phyloP scores from a whole-genome alignment of 2,329 filamentous ascomycete species.

The Leptographium flavum region DNA sequence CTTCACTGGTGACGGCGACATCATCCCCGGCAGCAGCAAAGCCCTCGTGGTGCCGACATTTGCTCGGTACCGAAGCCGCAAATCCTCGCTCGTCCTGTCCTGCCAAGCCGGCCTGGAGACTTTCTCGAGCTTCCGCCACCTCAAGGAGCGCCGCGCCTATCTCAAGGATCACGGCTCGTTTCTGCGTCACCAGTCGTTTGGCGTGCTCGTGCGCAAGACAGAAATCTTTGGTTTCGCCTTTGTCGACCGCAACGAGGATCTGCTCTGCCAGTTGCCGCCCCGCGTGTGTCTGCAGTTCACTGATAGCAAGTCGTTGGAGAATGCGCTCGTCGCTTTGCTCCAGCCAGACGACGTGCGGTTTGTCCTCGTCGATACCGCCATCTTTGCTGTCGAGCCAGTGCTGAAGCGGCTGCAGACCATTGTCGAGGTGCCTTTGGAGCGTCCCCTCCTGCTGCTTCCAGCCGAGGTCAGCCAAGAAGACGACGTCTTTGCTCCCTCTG shows the following conservation, averaged over 20 bases:
- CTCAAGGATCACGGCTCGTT: slow-evolving; percentile 30
- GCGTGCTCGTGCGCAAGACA: slow-evolving; percentile 37
- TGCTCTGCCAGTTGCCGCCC: slow-evolving; percentile 17
- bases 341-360: slow-evolving; percentile 27
- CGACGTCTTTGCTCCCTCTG: not conserved
- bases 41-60: too few species aligned
- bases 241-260: slow-evolving; percentile 32
- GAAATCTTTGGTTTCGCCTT: slow-evolving; percentile 45
- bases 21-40: not conserved
- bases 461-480: not conserved
- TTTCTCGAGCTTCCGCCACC: not conserved
- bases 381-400: slow-evolving; percentile 57
- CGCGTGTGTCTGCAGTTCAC: slow-evolving; percentile 40
- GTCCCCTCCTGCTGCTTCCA: slow-evolving; percentile 24
- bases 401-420: slow-evolving; percentile 43
- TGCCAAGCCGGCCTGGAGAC: not conserved
- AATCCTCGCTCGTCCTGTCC: not conserved
- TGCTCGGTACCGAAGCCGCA: not conserved
- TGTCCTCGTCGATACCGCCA: slow-evolving; percentile 46
- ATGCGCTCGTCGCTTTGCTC: slow-evolving; percentile 28
- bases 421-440: slow-evolving; percentile 38
- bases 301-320: slow-evolving; percentile 28
- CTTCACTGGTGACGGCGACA: not conserved
- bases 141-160: slow-evolving; percentile 17
- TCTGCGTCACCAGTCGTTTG: slow-evolving; percentile 46